Base-by-base conservation (phyloP, 2,329 filamentous ascomycete genomes). In the Boeremia lycopersici region DNA sequence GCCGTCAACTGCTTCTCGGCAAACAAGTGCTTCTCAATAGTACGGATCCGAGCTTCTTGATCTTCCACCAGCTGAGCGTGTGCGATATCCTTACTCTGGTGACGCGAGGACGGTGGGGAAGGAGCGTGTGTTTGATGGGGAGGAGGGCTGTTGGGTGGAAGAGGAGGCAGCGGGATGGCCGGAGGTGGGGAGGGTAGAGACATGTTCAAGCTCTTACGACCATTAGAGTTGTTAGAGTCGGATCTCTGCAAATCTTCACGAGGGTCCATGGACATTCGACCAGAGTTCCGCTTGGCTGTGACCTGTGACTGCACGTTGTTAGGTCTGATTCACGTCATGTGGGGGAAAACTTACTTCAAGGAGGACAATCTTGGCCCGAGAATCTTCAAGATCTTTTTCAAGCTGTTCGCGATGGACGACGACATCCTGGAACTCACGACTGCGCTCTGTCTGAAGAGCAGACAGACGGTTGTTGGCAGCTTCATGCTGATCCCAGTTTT, bases 1-100 rank as follows among this genome's bases (percentile, higher is more conserved):
- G 91, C 89, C 0, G 93, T 99, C 55, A 99, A 87, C 75, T 98
- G 93, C 74, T 96, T 96, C 81, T 99, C 95, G 3, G 95, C 95
- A 62, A 90, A 89, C 23, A 99, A 84, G 71, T 98, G 92, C 80
- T 97, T 98, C 81, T 99, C 93, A 60, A 99, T 96, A 6, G 91
- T 96, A 56, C 90, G 88, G 71, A 99, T 96, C 60, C 93, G 92
- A 38, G 91, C 90, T 73, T 99, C 95, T 74, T 97, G 93, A 67
- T 99, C 95, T 70, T 98, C 93, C 56, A 93, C 86, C 62, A 96
- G 84, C 68, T 97, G 93, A 44, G 88, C 85, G 55, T 88, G 84
- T 46, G 88, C 82, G 52, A 86, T 84, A 68, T 96, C 91, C 74
- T 95, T 96, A 81, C 91, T 96, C 15, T 86, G 82, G 55, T 93